Evolutionary conservation across 2,329 filamentous ascomycete species (phyloP), one percentile per base, ranked within the genome.

Genomic region (Fusarium newnesense): DNA sequence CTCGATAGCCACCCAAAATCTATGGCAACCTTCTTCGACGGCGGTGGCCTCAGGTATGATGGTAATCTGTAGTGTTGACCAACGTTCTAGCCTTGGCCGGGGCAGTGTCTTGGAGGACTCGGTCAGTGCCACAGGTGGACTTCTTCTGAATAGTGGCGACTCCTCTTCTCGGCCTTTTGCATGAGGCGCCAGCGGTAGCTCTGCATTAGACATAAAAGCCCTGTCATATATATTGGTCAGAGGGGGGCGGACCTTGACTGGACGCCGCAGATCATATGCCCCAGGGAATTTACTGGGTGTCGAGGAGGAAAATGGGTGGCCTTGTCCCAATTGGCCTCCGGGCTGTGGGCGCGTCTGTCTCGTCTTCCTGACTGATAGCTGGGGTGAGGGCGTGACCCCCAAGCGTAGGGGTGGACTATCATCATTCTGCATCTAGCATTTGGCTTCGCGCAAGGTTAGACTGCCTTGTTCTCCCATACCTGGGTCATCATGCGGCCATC

Each of bases 1-100:
- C 76, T 89, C 84, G 57, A 89, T 81, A 7, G 86, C 85, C 5
- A 81, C 84, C 87, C 85, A 89, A n/a, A 88, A 70, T 16, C 73
- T 79, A 37, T 78, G 75, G 42, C 77, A 75, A 7, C 78, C 80
- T 42, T 81, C 77, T 10, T 81, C 77, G 2, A 85, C 74, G 3
- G 80, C 75, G 9, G 78, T 79, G 10, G 80, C 76, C 54, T 87
- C 85, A 3, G 86, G 82, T 1, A 81, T 86, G 30, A 87, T 82
- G 21, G 78, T 75, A 30, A 89, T 80, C 34, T 79, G 78, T 9
- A 86, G 87, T 9, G 82, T 79, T 19, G 87, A 76, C 10, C 87
- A 76, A 47, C 42, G 66, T 47, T 62, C 49, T 12, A 26, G 32
- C 30, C 39, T 52, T 36, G 49, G 61, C 40, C 53, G 57, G 24